These are phyloP conservation scores for Tylopilus felleus DNA, from an alignment of 768 basidiomycete species.

Conservation along the genomic window DNA sequence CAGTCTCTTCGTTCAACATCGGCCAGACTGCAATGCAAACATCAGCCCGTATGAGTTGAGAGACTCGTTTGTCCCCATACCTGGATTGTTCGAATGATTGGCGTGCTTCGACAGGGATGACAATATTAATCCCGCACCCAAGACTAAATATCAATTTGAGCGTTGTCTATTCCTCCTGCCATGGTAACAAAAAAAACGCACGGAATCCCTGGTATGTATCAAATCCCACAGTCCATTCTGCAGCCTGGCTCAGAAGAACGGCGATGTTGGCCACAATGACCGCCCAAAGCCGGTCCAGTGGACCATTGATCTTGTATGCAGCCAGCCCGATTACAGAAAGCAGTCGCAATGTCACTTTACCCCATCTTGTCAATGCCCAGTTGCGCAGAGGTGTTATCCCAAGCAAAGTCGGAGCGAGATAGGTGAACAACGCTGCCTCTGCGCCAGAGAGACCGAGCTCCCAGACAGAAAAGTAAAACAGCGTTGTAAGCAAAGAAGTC, in stretches of 20 bases:
- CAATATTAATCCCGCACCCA: slow-evolving; percentile 61
- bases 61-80: slow-evolving; percentile 31
- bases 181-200: slow-evolving; percentile 30
- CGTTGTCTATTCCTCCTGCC: too few species aligned
- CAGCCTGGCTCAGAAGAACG: slow-evolving; percentile 47
- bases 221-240: slow-evolving; percentile 49
- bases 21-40: slow-evolving; percentile 61
- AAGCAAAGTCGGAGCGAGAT: slow-evolving; percentile 67
- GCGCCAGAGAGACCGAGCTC: slow-evolving; percentile 80
- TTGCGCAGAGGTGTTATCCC: slow-evolving; percentile 41
- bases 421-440: slow-evolving; percentile 70
- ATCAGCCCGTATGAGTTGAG: not conserved
- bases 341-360: slow-evolving; percentile 46
- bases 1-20: slow-evolving; percentile 60
- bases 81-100: slow-evolving; percentile 79
- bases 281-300: slow-evolving; percentile 51
- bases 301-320: slow-evolving; percentile 50
- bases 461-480: slow-evolving; percentile 95
- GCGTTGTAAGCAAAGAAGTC: slow-evolving; percentile 70
- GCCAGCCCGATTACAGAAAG: slow-evolving; percentile 51
- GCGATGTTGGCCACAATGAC: slow-evolving; percentile 54
- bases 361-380: slow-evolving; percentile 46
- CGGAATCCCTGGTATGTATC: slow-evolving; percentile 46
- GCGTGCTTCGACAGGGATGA: slow-evolving; percentile 70
- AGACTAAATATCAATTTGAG: slow-evolving; percentile 41